Conservation (phyloP, 1,284 basidiomycete species). For the Malassezia japonica region DNA sequence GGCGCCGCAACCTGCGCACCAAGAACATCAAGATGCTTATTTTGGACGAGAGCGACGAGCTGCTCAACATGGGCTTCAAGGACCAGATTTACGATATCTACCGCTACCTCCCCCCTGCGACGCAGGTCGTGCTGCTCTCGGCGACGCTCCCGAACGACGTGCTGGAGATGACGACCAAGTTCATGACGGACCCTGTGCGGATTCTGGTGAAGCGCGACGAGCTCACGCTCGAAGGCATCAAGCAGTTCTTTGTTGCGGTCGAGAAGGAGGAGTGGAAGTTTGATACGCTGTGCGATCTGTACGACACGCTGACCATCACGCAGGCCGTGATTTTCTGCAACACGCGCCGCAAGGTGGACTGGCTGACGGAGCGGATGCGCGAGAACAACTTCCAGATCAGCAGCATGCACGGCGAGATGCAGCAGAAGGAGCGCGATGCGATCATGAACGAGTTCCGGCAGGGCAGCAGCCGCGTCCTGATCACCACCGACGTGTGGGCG, state of each 20-base stretch:
- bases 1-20: conserved; percentile 80
- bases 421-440: conserved; percentile 92
- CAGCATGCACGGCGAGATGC: conserved; percentile 82
- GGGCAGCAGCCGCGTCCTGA: conserved; percentile 56
- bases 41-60: conserved; percentile 93
- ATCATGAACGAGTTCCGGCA: conserved; percentile 98
- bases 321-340: conserved; percentile 99
- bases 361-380: conserved; percentile 97
- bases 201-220: conserved; percentile 99
- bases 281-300: conserved; percentile 88
- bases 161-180: conserved; percentile 98
- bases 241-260: conserved; percentile 98
- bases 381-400: conserved; percentile 51
- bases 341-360: conserved; percentile 96
- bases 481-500: conserved; percentile 76
- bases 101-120: conserved; percentile 93
- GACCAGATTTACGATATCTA: conserved; percentile 99
- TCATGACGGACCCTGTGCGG: conserved; percentile 98
- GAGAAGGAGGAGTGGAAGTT: conserved; percentile 99
- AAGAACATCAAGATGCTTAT: conserved; percentile 99
- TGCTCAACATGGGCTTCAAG: conserved; percentile 97
- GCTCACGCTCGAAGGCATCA: conserved; percentile 97
- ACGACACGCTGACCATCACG: conserved; percentile 97
- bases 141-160: conserved; percentile 96
- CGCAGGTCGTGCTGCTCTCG: conserved; percentile 90